Evolutionary conservation across 805 yeast genomes (phyloP), one percentile per base, ranked within the genome.

Genomic region (Saturnispora ahearnii): DNA sequence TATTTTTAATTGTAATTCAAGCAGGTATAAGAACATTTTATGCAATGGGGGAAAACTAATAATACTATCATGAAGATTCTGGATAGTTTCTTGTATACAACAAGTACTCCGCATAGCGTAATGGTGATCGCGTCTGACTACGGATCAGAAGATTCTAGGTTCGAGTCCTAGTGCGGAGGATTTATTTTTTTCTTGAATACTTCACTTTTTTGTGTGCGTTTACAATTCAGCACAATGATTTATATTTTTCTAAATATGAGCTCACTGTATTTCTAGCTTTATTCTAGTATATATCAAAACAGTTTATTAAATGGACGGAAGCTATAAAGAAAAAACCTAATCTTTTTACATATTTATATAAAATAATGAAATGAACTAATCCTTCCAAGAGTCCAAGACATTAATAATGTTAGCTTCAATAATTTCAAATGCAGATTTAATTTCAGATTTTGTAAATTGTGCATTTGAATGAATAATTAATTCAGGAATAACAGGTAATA

Each of bases 401-500:
- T 44, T 32, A 31, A 57, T 31, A 9, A 68, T 59, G 8, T 64
- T 62, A 10, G 55, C 56, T 37, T 64, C 65, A 32, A 78, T 65
- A 7, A 65, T 63, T 21, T 59, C 60, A 45, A 72, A 74, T 8
- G 79, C 74, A n/a, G 62, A 57, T 49, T 59, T 62, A 42, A 79
- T 55, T 51, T 82, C 84, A n/a, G 63, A 58, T 37, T 62, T 64
- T 13, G 71, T 61, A 59, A 80, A 66, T 34, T 48, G 74, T 9
- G 74, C 69, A 51, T 76, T 77, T 37, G 78, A 60, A 54, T 71
- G 68, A 24, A 84, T 59, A 49, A 77, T 71, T 56, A 85, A 65
- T 51, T 80, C 78, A 42, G 87, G 87, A 45, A 77, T 73, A 41
- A 81, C 66, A 9, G 93, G 88, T 53, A 85, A 71, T 46, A 80